These are phyloP conservation scores for Moelleriella libera DNA, from an alignment of 2,329 filamentous ascomycete species.

Conservation along the genomic window DNA sequence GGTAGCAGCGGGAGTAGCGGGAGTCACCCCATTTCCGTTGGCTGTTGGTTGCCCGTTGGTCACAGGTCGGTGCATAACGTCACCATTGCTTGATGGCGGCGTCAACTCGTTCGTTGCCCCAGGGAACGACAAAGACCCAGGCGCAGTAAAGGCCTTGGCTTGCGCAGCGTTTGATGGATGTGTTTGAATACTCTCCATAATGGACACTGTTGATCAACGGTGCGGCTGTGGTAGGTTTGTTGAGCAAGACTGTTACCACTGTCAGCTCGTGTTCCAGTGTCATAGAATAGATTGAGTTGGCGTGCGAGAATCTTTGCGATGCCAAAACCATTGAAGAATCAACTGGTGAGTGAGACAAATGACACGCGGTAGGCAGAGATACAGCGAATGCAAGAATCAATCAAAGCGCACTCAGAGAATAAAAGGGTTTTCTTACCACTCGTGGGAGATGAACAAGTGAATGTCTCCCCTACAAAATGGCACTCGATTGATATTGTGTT, in stretches of 20 bases:
- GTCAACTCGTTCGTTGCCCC: constrained; percentile 72
- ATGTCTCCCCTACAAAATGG: constrained; percentile 70
- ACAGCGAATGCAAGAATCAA: background rate
- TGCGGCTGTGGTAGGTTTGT: too few species aligned
- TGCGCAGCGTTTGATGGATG: constrained; percentile 84
- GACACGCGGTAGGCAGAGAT: background rate
- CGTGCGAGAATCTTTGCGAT: too few species aligned
- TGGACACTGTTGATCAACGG: constrained; percentile 11
- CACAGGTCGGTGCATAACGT: constrained; percentile 21
- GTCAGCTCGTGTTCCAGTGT: too few species aligned
- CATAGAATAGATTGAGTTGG: too few species aligned
- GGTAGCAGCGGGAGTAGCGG: constrained; percentile 82
- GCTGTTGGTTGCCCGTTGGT: constrained; percentile 39
- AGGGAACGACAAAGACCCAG: constrained; percentile 84
- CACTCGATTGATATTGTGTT: constrained; percentile 15
- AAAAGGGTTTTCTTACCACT: constrained; percentile 35
- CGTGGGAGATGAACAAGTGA: constrained; percentile 92
- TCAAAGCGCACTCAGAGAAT: background rate
- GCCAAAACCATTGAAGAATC: too few species aligned
- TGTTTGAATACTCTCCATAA: constrained; percentile 81
- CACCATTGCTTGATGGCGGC: constrained; percentile 61
- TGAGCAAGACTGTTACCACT: too few species aligned
- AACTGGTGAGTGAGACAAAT: constrained; percentile 8
- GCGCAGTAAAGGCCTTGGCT: constrained; percentile 90
- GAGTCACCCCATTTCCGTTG: constrained; percentile 68